Base-by-base conservation (phyloP, 139 green algal genomes). In the Asterochloris sp. region DNA sequence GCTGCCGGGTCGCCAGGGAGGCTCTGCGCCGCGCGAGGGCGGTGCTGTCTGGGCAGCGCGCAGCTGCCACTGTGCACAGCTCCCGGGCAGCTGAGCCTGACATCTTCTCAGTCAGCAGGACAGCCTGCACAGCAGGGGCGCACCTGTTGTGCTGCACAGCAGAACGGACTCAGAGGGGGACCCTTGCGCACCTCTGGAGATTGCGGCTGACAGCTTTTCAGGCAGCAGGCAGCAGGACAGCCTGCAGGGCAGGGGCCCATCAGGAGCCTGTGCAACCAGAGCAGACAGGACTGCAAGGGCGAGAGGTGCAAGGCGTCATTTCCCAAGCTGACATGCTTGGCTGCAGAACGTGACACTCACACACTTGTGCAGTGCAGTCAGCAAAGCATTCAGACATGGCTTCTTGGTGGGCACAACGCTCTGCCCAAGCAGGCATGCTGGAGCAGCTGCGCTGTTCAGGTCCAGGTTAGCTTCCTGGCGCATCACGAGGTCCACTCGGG, bases 71-170 rank as follows among this genome's bases (percentile, higher is more conserved):
- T 14, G 21, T 17, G 60, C 76, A 69, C 26, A 80, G 76, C 76
- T 80, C 76, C 26, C 47, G 47, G 10, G 76, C 76, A 60, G 76
- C 76, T 69, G 76, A 61, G 47, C 23, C 54, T 27, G 76, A 80
- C 24, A 69, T 61, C 76, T 69, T 80, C 47, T 80, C 76, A 54
- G 76, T 62, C 23, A 80, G 76, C 0, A 80, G n/a, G 47, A 80
- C 47, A 13, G 54, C 76, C 76, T 80, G 61, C 54, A 80, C 23
- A 54, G 1, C 16, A n/a, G 4, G 13, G 54, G 23, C 24, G 9
- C 66, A 71, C 4, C 1, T 26, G 19, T 71, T 24, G 21, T 24
- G 21, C 4, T 8, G 17, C 66, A 71, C 66, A 71, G 66, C 66
- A 26, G 66, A 8, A 26, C 21, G 66, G 17, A 71, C 1, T 24